Evolutionary conservation across 176 grass and related monocot species (phyloP).

Genomic region (bread wheat (Triticum aestivum)): IWGSC_CS_RefSeq_v2.1 NC_057806.1:447771277-447771776

Average conservation of each 20-base stretch:
- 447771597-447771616: not conserved
- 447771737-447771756: not conserved
- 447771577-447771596: not conserved
- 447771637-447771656: not conserved
- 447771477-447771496: not conserved
- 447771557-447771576: not conserved
- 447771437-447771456: not conserved
- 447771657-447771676: too few relatives aligned
- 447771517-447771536: not conserved
- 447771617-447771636: not conserved
- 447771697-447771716: not conserved
- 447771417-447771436: constrained; percentile 1
- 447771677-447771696: not conserved
- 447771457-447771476: not conserved
- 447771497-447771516: not conserved
- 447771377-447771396: constrained; percentile 6
- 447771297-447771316: not conserved
- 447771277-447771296: not conserved
- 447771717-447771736: not conserved
- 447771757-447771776: too few relatives aligned
- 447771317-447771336: not conserved
- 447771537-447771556: not conserved
- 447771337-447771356: not conserved
- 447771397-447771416: constrained; percentile 18
- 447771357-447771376: not conserved